Conservation (phyloP, 164 flowering plant species). For the Amborella trichopoda region DNA sequence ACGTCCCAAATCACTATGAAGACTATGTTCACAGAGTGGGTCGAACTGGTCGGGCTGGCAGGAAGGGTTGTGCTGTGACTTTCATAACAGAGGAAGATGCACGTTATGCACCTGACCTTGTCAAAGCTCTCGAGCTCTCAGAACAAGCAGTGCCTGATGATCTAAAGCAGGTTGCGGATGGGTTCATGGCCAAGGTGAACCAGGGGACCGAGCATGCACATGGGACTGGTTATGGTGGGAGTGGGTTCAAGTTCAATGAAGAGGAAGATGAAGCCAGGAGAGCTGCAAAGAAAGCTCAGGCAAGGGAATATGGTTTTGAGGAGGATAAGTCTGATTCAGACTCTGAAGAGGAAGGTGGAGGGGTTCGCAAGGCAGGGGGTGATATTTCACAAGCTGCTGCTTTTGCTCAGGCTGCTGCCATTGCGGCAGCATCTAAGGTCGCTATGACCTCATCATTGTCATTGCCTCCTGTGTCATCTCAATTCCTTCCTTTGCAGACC, state of each 20-base stretch:
- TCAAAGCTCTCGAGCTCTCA: conserved; percentile 85
- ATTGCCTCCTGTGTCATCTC: conserved; percentile 26
- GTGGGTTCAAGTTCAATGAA: conserved; percentile 90
- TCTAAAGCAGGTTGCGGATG: conserved; percentile 78
- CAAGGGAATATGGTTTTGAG: conserved; percentile 91
- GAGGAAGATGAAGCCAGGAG: conserved; percentile 94
- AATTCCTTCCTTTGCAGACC: conserved; percentile 32
- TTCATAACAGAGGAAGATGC: conserved; percentile 85
- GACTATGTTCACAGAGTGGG: conserved; percentile 98
- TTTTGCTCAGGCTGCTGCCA: conserved; percentile 54
- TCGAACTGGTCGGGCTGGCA: conserved; percentile 89
- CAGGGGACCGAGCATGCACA: conserved; percentile 92
- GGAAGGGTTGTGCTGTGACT: conserved; percentile 56
- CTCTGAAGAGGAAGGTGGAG: conserved; percentile 70
- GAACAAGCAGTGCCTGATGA: conserved; percentile 91
- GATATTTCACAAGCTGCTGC: conserved; percentile 70
- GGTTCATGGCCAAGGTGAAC: conserved; percentile 83
- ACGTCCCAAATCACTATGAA: conserved; percentile 93
- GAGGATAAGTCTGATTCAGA: conserved; percentile 96
- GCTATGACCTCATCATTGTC: conserved; percentile 17
- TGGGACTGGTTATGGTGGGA: conserved; percentile 98
- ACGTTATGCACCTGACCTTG: conserved; percentile 87
- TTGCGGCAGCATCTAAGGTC: conserved; percentile 61
- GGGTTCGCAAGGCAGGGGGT: conserved; percentile 78
- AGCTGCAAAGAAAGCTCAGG: conserved; percentile 99